Evolutionary conservation across 169 alveolate genomes (phyloP).

Genomic region (Plasmodium fragile): DNA sequence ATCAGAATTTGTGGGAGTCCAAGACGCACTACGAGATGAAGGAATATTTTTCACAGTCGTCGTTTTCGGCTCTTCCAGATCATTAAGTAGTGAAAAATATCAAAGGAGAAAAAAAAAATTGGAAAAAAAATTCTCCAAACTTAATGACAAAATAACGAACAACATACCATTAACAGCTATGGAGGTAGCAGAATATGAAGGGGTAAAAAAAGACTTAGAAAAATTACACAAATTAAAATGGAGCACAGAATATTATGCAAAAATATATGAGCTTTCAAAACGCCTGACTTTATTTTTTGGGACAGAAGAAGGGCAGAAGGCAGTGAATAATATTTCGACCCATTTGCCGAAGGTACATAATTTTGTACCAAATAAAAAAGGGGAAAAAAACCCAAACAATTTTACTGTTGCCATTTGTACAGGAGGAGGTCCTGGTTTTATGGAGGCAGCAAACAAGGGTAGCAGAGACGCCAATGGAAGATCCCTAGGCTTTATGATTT

Average conservation of each 20-base stretch:
- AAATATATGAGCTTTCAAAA: constrained; percentile 56
- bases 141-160: constrained; percentile 11
- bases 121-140: constrained; percentile 22
- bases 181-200: constrained; percentile 24
- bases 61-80: constrained; percentile 81
- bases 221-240: constrained; percentile 67
- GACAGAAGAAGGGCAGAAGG: constrained; percentile 64
- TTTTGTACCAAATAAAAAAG: constrained; percentile 33
- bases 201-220: constrained; percentile 23
- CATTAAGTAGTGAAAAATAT: constrained; percentile 71
- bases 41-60: constrained; percentile 78
- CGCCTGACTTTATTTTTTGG: constrained; percentile 52
- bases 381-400: constrained; percentile 24
- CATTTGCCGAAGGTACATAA: constrained; percentile 62
- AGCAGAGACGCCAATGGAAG: constrained; percentile 80
- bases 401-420: constrained; percentile 82
- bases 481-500: constrained; percentile 80
- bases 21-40: constrained; percentile 77
- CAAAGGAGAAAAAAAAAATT: constrained; percentile 18
- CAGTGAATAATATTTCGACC: constrained; percentile 49
- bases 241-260: constrained; percentile 30
- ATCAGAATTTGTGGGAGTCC: constrained; percentile 81
- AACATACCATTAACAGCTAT: background rate
- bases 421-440: constrained; percentile 86
- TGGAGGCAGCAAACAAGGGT: constrained; percentile 86